phyloP scores from a whole-genome alignment of 192 early-diverging fungal genomes.

The Coemansia umbellata region DNA sequence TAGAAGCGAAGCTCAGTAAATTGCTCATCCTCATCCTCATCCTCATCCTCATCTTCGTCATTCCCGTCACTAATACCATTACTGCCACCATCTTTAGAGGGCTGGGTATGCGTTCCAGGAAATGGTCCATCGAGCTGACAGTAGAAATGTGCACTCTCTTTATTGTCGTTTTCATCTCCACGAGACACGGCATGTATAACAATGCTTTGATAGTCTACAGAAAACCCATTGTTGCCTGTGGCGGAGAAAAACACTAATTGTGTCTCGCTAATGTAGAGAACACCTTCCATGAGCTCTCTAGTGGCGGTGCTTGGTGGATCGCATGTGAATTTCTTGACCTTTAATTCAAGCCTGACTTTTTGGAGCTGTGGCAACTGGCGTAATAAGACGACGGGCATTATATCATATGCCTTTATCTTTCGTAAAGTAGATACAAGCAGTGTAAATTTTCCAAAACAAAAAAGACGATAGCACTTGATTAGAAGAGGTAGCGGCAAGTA shows the following conservation, averaged over 20 bases:
- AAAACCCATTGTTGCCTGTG: neutral
- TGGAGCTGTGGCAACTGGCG: neutral
- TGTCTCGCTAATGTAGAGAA: conserved; percentile 14
- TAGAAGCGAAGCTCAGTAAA: conserved; percentile 26
- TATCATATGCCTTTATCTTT: neutral
- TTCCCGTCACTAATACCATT: too few species aligned
- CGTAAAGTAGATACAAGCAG: too few species aligned
- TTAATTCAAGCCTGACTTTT: neutral
- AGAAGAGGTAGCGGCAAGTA: too few species aligned
- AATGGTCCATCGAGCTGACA: conserved; percentile 33
- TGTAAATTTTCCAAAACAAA: too few species aligned
- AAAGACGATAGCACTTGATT: too few species aligned
- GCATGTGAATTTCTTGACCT: conserved; percentile 3
- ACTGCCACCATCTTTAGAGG: neutral
- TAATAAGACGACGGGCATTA: conserved; percentile 4
- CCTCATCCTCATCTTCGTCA: neutral
- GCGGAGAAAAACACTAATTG: conserved; percentile 11
- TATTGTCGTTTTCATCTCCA: neutral
- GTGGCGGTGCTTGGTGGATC: conserved; percentile 13
- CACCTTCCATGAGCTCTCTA: neutral
- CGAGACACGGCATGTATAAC: conserved; percentile 31
- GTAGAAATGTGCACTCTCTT: conserved; percentile 13
- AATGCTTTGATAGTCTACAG: conserved; percentile 26
- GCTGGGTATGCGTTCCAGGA: neutral
- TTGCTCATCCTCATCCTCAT: conserved; percentile 11